Percentiles rank a stretch among this genome's conserved stretches.
phyloP scores from a whole-genome alignment of 768 basidiomycete species.

The Coprinopsis cinerea region DNA sequence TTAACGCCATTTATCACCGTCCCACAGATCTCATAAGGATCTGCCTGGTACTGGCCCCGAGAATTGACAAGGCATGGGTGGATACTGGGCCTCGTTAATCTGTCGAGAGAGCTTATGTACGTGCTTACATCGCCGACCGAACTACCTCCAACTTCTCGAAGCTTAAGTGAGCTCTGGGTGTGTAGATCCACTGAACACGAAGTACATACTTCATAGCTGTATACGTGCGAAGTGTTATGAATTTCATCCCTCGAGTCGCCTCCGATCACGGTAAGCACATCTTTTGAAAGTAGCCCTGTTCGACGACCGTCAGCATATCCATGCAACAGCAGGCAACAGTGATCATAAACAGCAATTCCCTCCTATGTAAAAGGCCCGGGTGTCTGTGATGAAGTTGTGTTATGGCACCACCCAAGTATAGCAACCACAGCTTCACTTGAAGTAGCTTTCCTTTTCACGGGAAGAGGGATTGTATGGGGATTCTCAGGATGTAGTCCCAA shows the following conservation, averaged over 20 bases:
- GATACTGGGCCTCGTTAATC: slow-evolving; percentile 6
- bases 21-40: neutral
- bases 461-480: neutral
- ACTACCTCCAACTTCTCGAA: neutral
- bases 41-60: neutral
- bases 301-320: neutral
- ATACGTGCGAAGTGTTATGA: no score
- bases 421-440: neutral
- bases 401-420: neutral
- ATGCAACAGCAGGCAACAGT: neutral
- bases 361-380: no score
- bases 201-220: no score
- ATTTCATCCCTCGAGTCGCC: no score
- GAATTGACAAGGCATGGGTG: neutral
- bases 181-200: no score
- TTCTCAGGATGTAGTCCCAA: neutral
- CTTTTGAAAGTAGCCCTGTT: neutral
- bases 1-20: slow-evolving; percentile 1
- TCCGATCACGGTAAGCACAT: no score
- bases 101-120: no score
- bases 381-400: neutral
- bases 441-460: neutral
- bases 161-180: neutral
- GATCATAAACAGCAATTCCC: neutral
- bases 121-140: neutral